Conservation (phyloP, 2,329 filamentous ascomycete species). For the Ophiostoma perfectum region DNA sequence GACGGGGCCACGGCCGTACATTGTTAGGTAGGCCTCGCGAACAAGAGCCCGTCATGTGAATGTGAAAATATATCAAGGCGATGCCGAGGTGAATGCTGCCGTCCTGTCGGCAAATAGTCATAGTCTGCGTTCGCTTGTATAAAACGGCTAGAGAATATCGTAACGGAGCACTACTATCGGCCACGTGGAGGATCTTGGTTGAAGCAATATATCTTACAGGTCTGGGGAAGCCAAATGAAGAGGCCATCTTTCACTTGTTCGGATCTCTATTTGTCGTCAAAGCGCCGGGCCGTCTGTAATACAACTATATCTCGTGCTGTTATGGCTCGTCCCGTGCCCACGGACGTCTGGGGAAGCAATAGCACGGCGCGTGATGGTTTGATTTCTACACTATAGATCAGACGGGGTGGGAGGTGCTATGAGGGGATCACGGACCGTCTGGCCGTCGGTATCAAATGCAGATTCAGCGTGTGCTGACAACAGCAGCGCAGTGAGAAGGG, state of each 20-base stretch:
- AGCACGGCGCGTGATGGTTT: neutral
- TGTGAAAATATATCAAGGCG: no score
- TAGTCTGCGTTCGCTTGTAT: no score
- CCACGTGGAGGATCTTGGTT: neutral
- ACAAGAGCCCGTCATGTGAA: no score
- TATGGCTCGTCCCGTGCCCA: conserved; percentile 5
- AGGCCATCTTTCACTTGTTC: no score
- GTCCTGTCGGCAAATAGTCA: no score
- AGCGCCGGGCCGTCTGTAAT: neutral
- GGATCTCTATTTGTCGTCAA: neutral
- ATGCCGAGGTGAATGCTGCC: no score
- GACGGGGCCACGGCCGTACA: neutral
- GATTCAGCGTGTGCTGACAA: neutral
- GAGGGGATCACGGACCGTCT: neutral
- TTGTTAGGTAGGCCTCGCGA: no score
- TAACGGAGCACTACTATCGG: conserved; percentile 2
- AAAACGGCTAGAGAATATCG: no score
- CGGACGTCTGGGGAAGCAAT: neutral
- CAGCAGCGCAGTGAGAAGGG: neutral
- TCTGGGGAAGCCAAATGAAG: neutral
- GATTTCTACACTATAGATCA: neutral
- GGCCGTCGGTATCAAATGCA: neutral
- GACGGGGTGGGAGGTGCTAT: neutral
- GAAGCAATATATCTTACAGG: neutral
- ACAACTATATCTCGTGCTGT: neutral